Conservation (phyloP, 2,329 filamentous ascomycete genomes). For the Fusarium sp. region DNA sequence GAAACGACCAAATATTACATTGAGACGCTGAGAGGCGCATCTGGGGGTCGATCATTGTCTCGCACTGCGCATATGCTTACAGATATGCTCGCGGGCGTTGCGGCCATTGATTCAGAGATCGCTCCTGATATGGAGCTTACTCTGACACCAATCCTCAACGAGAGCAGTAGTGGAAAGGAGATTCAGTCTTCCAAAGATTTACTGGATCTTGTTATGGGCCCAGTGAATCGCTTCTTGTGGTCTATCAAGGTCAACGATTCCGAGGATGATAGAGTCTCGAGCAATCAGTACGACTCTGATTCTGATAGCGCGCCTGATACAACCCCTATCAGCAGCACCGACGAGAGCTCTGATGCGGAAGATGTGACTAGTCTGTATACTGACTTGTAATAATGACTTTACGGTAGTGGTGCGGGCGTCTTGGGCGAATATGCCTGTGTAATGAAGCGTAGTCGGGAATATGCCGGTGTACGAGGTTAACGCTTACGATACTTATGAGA, state of each 20-base stretch:
- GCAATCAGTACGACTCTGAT: background rate
- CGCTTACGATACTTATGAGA: constrained; percentile 15
- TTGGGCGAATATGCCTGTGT: background rate
- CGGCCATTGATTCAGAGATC: background rate
- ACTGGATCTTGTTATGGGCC: background rate
- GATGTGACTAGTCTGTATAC: background rate
- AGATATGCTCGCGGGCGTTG: constrained; percentile 1
- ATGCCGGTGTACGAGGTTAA: background rate
- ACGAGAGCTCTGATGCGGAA: background rate
- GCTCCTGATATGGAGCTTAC: background rate
- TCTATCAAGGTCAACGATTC: background rate
- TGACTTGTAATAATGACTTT: constrained; percentile 4
- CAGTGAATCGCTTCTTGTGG: constrained; percentile 4
- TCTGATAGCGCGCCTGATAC: background rate
- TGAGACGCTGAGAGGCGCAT: background rate
- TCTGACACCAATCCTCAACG: constrained; percentile 3
- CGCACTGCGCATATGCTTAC: constrained; percentile 1
- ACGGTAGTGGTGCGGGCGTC: no score
- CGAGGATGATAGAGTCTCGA: background rate
- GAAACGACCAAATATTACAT: background rate
- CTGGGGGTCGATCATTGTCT: constrained; percentile 14
- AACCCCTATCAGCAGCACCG: background rate
- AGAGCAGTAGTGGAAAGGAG: background rate
- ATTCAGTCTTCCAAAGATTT: background rate
- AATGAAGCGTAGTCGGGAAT: constrained; percentile 4